Percentiles rank a stretch among this genome's conserved stretches.
Evolutionary conservation across 805 yeast genomes (phyloP).

Genomic region (Candida parachauliodes): DNA sequence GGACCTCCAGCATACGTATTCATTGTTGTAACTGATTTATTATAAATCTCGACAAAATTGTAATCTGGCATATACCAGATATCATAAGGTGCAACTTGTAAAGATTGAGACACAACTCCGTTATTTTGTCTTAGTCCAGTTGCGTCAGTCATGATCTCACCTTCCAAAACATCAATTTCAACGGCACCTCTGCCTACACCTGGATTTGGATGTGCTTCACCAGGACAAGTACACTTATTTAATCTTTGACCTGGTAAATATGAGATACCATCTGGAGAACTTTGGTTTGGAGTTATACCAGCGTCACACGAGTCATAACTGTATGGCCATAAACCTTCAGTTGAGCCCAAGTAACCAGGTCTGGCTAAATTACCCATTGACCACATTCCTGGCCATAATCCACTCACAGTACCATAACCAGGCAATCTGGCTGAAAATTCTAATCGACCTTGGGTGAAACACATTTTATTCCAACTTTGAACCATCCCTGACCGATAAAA

Average conservation of each 20-base stretch:
- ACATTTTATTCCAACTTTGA: slow-evolving; percentile 38
- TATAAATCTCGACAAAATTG: slow-evolving; percentile 69
- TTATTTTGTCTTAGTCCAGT: slow-evolving; percentile 14
- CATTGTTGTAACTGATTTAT: slow-evolving; percentile 68
- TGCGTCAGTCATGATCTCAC: slow-evolving; percentile 56
- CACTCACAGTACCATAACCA: slow-evolving; percentile 31
- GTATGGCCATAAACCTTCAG: slow-evolving; percentile 42
- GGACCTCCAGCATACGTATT: slow-evolving; percentile 93
- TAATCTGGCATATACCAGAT: slow-evolving; percentile 94
- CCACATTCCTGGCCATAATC: slow-evolving; percentile 43
- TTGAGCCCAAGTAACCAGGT: slow-evolving; percentile 34
- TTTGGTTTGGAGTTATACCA: slow-evolving; percentile 40
- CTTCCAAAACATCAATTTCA: slow-evolving; percentile 91
- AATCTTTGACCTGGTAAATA: slow-evolving; percentile 38
- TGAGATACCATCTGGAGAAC: slow-evolving; percentile 39
- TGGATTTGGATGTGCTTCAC: slow-evolving; percentile 34
- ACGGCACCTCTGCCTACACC: slow-evolving; percentile 41
- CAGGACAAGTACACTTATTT: slow-evolving; percentile 32
- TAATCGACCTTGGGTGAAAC: slow-evolving; percentile 34
- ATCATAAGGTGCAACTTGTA: slow-evolving; percentile 91
- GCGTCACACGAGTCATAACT: slow-evolving; percentile 37
- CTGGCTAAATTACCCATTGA: slow-evolving; percentile 41
- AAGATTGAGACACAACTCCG: slow-evolving; percentile 87
- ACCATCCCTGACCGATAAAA: slow-evolving; percentile 39
- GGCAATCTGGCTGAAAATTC: slow-evolving; percentile 33